These are phyloP conservation scores for Nymphaea thermarum DNA, from an alignment of 164 flowering plant genomes.

Conservation along the genomic window DNA sequence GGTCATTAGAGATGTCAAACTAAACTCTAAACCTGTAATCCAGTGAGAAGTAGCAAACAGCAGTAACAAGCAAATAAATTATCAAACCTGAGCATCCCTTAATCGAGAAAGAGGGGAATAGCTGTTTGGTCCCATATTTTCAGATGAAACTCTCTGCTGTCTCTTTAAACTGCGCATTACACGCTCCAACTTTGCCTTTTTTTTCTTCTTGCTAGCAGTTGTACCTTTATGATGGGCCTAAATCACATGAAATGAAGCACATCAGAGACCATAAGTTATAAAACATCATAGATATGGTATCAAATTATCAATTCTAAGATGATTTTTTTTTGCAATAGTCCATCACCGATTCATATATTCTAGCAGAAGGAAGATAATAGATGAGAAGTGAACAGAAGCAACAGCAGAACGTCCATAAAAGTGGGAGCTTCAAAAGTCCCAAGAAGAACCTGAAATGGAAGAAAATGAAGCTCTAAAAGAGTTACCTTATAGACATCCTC, in stretches of 20 bases:
- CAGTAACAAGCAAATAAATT: constrained; percentile 2
- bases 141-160: constrained; percentile 61
- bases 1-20: background rate
- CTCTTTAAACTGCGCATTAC: constrained; percentile 79
- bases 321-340: too few species aligned
- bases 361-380: too few species aligned
- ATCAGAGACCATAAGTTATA: too few species aligned
- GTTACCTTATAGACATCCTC: constrained; percentile 74
- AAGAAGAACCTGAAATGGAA: too few species aligned
- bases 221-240: constrained; percentile 89
- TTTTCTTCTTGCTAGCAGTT: constrained; percentile 81
- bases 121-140: constrained; percentile 31
- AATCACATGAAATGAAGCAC: background rate
- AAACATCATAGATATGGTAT: too few species aligned
- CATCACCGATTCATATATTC: too few species aligned
- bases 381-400: too few species aligned
- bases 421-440: too few species aligned
- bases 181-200: constrained; percentile 84
- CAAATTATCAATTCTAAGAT: too few species aligned
- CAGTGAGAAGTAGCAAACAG: background rate
- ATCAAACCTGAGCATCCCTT: constrained; percentile 75
- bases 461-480: background rate
- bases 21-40: too few species aligned
- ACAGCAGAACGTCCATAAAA: too few species aligned
- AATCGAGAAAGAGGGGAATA: constrained; percentile 81